Evolutionary conservation across 352 stramenopile genomes (phyloP).

Genomic region (Pythium dissimile): DNA sequence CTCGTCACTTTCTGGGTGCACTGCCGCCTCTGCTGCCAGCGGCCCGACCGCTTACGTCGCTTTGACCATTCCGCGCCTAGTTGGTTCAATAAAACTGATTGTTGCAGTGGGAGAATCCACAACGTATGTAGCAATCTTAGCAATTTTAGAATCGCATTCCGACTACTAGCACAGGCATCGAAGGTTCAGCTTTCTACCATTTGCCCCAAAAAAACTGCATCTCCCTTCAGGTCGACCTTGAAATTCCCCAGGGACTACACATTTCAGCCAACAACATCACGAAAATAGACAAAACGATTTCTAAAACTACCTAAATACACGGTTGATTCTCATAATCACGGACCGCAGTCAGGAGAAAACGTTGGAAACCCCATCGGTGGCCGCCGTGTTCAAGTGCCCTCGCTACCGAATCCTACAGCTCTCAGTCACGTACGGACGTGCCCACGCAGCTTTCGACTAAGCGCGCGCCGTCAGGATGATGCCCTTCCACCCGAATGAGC

Average conservation of each 20-base stretch:
- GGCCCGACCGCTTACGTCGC: too few relatives aligned
- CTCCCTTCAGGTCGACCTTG: too few relatives aligned
- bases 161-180: too few relatives aligned
- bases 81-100: too few relatives aligned
- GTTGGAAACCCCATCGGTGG: neutral
- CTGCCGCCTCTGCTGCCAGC: too few relatives aligned
- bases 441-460: too few relatives aligned
- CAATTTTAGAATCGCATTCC: too few relatives aligned
- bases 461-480: constrained; percentile 10
- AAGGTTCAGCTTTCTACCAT: too few relatives aligned
- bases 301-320: neutral
- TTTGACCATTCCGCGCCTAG: too few relatives aligned
- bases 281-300: neutral
- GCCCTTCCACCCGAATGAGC: constrained; percentile 20
- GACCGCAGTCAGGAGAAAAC: constrained; percentile 17
- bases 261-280: constrained; percentile 23
- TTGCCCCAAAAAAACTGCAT: constrained; percentile 2
- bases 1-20: too few relatives aligned
- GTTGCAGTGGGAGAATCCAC: too few relatives aligned
- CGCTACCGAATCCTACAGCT: neutral
- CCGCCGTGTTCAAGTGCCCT: constrained; percentile 9
- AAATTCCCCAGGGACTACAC: neutral
- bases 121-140: too few relatives aligned
- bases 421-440: constrained; percentile 3
- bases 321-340: constrained; percentile 12